Evolutionary conservation across 225 moss, liverwort and hornwort genomes (phyloP).

Genomic region (Sphagnum tenellum): DNA sequence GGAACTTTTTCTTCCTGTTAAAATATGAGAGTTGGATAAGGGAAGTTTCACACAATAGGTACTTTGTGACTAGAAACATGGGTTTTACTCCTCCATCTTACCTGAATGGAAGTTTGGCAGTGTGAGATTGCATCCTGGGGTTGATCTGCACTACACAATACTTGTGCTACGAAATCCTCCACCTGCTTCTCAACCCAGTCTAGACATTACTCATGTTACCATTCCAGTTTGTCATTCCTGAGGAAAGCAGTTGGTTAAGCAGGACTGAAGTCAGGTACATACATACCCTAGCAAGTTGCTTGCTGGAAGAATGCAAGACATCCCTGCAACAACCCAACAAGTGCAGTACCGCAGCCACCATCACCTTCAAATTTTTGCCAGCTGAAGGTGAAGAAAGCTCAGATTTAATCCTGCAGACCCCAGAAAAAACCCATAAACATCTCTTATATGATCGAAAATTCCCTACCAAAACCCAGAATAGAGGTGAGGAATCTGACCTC

Average conservation of each 20-base stretch:
- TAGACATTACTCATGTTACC: background rate
- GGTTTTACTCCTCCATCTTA: constrained; percentile 3
- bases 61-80: background rate
- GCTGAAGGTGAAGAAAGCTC: constrained; percentile 14
- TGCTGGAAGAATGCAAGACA: constrained; percentile 35
- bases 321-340: constrained; percentile 20
- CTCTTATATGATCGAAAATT: background rate
- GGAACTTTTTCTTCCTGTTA: too few relatives aligned
- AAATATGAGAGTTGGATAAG: too few relatives aligned
- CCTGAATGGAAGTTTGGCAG: constrained; percentile 53
- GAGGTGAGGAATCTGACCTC: constrained; percentile 13
- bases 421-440: background rate
- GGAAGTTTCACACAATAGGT: background rate
- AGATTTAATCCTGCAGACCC: constrained; percentile 22
- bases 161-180: constrained; percentile 64
- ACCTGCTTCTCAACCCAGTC: constrained; percentile 23
- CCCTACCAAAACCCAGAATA: background rate
- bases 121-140: constrained; percentile 46
- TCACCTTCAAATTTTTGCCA: constrained; percentile 6
- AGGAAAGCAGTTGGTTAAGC: too few relatives aligned
- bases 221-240: background rate
- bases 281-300: constrained; percentile 47
- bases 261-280: background rate
- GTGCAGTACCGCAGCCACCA: constrained; percentile 22
- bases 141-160: constrained; percentile 43